A percentile compares a stretch with the other conserved stretches of the same genome.
Evolutionary conservation across 2,329 filamentous ascomycete genomes (phyloP).

Genomic region (Hypomyces perniciosus): DNA sequence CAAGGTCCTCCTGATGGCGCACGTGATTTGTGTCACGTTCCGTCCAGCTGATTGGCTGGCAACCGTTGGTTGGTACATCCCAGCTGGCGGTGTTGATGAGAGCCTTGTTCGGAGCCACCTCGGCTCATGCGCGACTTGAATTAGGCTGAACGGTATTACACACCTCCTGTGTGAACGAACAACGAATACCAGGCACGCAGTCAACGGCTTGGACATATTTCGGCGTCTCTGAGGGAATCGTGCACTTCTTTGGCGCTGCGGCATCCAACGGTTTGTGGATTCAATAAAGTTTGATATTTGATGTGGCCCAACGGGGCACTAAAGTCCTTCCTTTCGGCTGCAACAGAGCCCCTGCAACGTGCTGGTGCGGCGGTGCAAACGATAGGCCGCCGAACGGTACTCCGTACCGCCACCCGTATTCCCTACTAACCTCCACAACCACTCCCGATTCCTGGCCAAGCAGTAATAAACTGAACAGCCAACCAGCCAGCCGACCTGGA

Average conservation of each 20-base stretch:
- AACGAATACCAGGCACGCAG: no score
- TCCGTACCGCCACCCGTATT: slow-evolving; percentile 1
- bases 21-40: not conserved
- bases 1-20: not conserved
- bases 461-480: slow-evolving; percentile 4
- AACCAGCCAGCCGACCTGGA: not conserved
- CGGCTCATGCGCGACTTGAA: not conserved
- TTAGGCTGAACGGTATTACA: not conserved
- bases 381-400: slow-evolving; percentile 7
- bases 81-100: no score
- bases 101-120: slow-evolving; percentile 6
- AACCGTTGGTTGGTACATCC: no score
- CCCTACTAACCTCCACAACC: slow-evolving; percentile 5
- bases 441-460: slow-evolving; percentile 5
- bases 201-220: no score
- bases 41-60: slow-evolving; percentile 1
- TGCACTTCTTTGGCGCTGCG: no score
- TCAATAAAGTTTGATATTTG: not conserved
- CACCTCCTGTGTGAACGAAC: no score
- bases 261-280: not conserved
- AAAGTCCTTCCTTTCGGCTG: not conserved
- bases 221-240: no score
- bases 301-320: no score
- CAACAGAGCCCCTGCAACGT: slow-evolving; percentile 4
- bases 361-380: slow-evolving; percentile 5